Evolutionary conservation across 768 basidiomycete species (phyloP).

Genomic region (Mycena kentingensis): DNA sequence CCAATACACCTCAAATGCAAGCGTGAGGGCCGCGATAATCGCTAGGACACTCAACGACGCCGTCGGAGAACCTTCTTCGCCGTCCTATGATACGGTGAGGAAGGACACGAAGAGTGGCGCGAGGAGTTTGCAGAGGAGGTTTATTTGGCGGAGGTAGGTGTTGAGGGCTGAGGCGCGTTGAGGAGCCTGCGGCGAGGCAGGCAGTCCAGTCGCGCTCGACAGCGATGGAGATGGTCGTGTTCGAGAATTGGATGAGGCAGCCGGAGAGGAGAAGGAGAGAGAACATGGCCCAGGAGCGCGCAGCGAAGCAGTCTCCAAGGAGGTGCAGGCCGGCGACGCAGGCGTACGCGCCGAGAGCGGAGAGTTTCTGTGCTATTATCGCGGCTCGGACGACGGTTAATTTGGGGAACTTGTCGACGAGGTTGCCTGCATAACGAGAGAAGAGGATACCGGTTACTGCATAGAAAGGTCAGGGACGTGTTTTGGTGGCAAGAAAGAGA

Average conservation of each 20-base stretch:
- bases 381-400: slow-evolving; percentile 41
- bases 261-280: slow-evolving; percentile 35
- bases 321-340: slow-evolving; percentile 32
- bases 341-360: slow-evolving; percentile 35
- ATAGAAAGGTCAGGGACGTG: background rate
- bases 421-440: slow-evolving; percentile 41
- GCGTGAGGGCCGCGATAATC: slow-evolving; percentile 35
- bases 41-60: slow-evolving; percentile 37
- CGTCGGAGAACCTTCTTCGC: slow-evolving; percentile 30
- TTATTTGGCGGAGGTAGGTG: slow-evolving; percentile 42
- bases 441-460: slow-evolving; percentile 38
- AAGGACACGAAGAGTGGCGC: slow-evolving; percentile 54
- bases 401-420: slow-evolving; percentile 42
- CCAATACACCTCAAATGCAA: slow-evolving; percentile 48
- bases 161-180: slow-evolving; percentile 43
- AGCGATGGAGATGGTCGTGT: slow-evolving; percentile 44
- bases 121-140: slow-evolving; percentile 51
- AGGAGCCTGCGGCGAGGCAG: slow-evolving; percentile 38
- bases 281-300: slow-evolving; percentile 34
- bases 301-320: slow-evolving; percentile 6
- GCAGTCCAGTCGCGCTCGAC: slow-evolving; percentile 56
- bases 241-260: slow-evolving; percentile 41
- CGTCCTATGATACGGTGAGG: slow-evolving; percentile 36
- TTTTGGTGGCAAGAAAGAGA: background rate
- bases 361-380: slow-evolving; percentile 43